phyloP scores from a whole-genome alignment of 2,329 filamentous ascomycete species.

The Ilyonectria sp. region DNA sequence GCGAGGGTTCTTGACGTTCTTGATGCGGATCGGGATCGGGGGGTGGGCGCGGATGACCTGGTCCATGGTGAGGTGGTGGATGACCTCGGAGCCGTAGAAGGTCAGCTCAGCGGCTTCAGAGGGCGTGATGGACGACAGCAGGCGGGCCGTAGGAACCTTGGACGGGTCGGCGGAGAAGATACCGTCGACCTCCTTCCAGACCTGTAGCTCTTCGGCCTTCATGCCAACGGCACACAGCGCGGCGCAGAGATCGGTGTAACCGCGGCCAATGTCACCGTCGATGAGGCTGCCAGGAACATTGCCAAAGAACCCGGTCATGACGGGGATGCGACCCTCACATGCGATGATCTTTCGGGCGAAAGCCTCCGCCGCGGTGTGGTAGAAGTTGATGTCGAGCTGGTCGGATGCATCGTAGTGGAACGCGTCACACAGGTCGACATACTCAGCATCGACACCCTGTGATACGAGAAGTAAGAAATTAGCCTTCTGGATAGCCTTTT shows the following conservation, averaged over 20 bases:
- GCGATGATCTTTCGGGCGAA: slow-evolving; percentile 76
- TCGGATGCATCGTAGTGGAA: slow-evolving; percentile 76
- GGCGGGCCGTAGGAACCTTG: slow-evolving; percentile 92
- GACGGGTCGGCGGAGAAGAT: slow-evolving; percentile 89
- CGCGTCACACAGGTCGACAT: slow-evolving; percentile 89
- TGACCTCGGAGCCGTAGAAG: slow-evolving; percentile 95
- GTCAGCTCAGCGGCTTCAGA: slow-evolving; percentile 96
- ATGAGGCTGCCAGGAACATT: slow-evolving; percentile 92
- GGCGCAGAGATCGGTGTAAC: slow-evolving; percentile 97
- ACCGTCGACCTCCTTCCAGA: slow-evolving; percentile 99
- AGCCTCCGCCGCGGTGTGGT: slow-evolving; percentile 73
- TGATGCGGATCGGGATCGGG: slow-evolving; percentile 89
- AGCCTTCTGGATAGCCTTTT: slow-evolving; percentile 34
- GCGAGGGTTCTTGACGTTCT: slow-evolving; percentile 90
- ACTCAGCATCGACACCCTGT: slow-evolving; percentile 85
- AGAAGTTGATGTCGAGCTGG: slow-evolving; percentile 78
- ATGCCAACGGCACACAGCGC: slow-evolving; percentile 91
- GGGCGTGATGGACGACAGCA: slow-evolving; percentile 91
- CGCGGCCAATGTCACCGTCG: slow-evolving; percentile 89
- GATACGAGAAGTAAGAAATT: slow-evolving; percentile 35
- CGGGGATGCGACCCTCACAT: slow-evolving; percentile 79
- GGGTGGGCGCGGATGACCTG: slow-evolving; percentile 87
- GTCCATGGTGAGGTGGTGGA: slow-evolving; percentile 99
- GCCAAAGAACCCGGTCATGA: slow-evolving; percentile 95
- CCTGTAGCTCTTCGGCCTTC: slow-evolving; percentile 90